Evolutionary conservation across 805 yeast species (phyloP), one percentile per base, ranked within the genome.

Genomic region (Grigorovia transvaalensis): DNA sequence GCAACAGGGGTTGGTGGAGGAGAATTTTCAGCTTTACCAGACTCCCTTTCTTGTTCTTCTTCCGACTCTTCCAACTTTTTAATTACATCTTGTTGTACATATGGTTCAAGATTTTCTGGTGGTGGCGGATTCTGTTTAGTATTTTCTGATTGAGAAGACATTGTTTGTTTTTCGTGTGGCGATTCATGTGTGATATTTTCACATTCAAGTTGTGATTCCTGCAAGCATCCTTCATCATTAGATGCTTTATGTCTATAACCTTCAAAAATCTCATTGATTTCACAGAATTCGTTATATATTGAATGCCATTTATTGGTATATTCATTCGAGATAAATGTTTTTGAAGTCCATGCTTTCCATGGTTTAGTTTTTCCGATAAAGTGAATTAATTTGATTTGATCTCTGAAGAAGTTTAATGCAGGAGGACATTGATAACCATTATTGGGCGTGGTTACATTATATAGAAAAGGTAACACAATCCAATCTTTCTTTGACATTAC

Each of bases 371-470:
- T 69, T 0, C 91, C 91, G 55, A 85, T 84, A 59, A 77, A 85
- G 64, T 85, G 93, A 9, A 83, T 68, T 45, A 81, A 65, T 47
- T 69, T 71, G 23, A 79, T 68, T 23, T 74, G 67, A 13, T 64
- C 52, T 15, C 59, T 53, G 62, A 82, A 87, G 61, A 77, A 75
- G 43, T 66, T 68, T 61, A 71, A 80, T 0, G 95, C 93, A 0
- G 95, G 93, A 19, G 74, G 70, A 67, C 82, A 85, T 67, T 87
- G 84, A 62, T 87, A 87, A 47, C 78, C 80, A 45, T 79, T 20
- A 74, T 73, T 40, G 79, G 75, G 50, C 88, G 58, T 69, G 51
- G 97, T 91, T 35, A 91, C 95, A 62, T 91, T 91, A 72, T 81
- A 91, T 46, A 79, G 59, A 59, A 90, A 91, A 1, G 97, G 90